Conservation (phyloP, 495 filamentous ascomycete species). For the Lichina pygmaea region DNA sequence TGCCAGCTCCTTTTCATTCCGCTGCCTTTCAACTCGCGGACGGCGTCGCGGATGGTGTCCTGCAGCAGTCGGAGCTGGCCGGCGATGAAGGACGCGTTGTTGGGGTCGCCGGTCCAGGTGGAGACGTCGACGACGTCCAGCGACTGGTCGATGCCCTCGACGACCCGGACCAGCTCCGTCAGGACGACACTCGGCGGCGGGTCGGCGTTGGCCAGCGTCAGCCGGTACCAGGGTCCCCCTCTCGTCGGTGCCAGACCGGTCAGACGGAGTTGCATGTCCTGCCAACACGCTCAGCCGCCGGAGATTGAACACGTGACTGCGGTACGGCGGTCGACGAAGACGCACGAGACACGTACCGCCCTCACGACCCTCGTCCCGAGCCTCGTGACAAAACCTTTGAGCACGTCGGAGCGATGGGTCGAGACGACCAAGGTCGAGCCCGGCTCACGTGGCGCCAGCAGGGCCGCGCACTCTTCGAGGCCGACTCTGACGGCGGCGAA, state of each 20-base stretch:
- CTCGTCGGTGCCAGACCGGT: constrained; percentile 1
- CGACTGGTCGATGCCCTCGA: constrained; percentile 45
- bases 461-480: constrained; percentile 62
- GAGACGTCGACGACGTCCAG: constrained; percentile 59
- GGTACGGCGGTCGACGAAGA: background rate
- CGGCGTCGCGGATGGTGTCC: constrained; percentile 47
- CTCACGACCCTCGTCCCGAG: constrained; percentile 52
- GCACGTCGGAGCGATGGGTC: constrained; percentile 60
- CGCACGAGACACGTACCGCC: constrained; percentile 24
- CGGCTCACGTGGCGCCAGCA: constrained; percentile 58
- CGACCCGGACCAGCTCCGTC: constrained; percentile 37
- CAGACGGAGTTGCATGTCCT: constrained; percentile 3
- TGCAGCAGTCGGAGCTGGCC: constrained; percentile 53
- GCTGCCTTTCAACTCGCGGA: constrained; percentile 28
- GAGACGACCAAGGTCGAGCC: constrained; percentile 71
- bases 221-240: constrained; percentile 9
- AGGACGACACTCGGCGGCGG: constrained; percentile 28
- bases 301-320: background rate
- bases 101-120: constrained; percentile 31
- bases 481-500: constrained; percentile 54
- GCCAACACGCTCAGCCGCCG: background rate
- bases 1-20: constrained; percentile 27
- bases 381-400: constrained; percentile 77
- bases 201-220: constrained; percentile 24
- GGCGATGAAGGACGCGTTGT: constrained; percentile 40